These are phyloP conservation scores for Dichotomocladium elegans DNA, from an alignment of 371 early-diverging fungal genomes.

Conservation along the genomic window DNA sequence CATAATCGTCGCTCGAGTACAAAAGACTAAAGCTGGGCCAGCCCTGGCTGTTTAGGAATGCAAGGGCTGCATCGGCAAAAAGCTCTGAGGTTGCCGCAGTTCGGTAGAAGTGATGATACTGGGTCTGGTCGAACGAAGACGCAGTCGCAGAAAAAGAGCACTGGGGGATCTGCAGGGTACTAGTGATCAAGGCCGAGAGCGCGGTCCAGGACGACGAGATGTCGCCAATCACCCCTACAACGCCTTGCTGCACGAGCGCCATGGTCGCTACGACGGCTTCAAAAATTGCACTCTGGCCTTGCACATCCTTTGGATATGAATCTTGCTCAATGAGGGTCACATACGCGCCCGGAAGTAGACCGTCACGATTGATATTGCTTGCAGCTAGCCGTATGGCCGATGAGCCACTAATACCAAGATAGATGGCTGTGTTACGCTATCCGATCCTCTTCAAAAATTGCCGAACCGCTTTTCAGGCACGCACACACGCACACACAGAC, in stretches of 20 bases:
- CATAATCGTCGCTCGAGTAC: constrained; percentile 50
- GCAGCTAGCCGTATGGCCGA: constrained; percentile 57
- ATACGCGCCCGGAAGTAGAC: constrained; percentile 53
- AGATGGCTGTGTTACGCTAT: neutral
- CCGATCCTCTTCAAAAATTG: neutral
- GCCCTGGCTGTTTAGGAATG: constrained; percentile 48
- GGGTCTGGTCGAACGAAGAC: constrained; percentile 48
- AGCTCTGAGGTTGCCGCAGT: constrained; percentile 50
- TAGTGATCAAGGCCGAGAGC: constrained; percentile 52
- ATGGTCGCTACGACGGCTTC: constrained; percentile 54
- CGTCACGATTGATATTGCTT: constrained; percentile 50
- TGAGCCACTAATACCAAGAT: constrained; percentile 55
- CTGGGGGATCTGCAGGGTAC: constrained; percentile 55
- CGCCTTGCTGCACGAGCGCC: constrained; percentile 51
- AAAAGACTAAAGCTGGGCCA: constrained; percentile 49
- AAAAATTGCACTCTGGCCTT: constrained; percentile 40
- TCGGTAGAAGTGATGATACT: constrained; percentile 54
- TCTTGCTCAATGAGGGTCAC: constrained; percentile 56
- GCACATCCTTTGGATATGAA: constrained; percentile 46
- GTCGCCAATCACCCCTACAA: constrained; percentile 55
- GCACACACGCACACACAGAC: no score
- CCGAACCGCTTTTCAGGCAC: neutral
- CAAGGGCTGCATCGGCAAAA: constrained; percentile 46
- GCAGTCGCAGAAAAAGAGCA: constrained; percentile 59
- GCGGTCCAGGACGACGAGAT: constrained; percentile 58